phyloP scores from a whole-genome alignment of 495 filamentous ascomycete species.

The Aspergillus kassunensis region DNA sequence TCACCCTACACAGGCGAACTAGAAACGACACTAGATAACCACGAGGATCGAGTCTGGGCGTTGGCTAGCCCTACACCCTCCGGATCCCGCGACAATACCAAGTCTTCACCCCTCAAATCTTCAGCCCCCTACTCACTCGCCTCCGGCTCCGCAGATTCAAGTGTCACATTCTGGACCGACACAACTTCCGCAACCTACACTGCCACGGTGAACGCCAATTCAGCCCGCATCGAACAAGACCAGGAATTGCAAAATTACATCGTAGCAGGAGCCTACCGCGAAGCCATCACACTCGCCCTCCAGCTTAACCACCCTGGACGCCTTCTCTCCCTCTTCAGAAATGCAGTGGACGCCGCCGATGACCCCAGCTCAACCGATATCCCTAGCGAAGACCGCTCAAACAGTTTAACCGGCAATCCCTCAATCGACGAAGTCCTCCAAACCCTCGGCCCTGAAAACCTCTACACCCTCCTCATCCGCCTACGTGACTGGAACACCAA shows the following conservation, averaged over 20 bases:
- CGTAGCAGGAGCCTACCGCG: conserved; percentile 75
- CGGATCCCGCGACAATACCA: conserved; percentile 35
- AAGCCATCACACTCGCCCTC: conserved; percentile 87
- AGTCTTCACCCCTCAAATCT: conserved; percentile 27
- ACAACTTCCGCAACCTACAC: conserved; percentile 77
- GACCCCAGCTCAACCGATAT: conserved; percentile 24
- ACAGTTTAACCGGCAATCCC: conserved; percentile 61
- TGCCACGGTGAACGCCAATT: conserved; percentile 62
- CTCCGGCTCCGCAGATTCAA: conserved; percentile 84
- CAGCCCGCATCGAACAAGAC: conserved; percentile 83
- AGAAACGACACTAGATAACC: conserved; percentile 88
- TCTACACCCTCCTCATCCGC: conserved; percentile 72
- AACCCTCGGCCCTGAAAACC: conserved; percentile 73
- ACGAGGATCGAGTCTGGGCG: conserved; percentile 90
- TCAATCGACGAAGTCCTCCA: conserved; percentile 83
- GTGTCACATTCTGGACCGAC: conserved; percentile 92
- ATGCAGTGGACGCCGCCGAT: conserved; percentile 63
- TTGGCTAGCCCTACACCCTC: conserved; percentile 64
- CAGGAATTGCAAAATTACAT: conserved; percentile 91
- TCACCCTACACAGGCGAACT: conserved; percentile 74
- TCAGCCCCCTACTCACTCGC: conserved; percentile 62
- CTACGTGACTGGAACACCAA: conserved; percentile 97
- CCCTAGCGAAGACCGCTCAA: conserved; percentile 24
- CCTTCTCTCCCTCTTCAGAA: conserved; percentile 75
- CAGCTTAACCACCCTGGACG: conserved; percentile 89